Conservation (phyloP, 1,284 basidiomycete genomes). For the Puccinia triticina region DNA sequence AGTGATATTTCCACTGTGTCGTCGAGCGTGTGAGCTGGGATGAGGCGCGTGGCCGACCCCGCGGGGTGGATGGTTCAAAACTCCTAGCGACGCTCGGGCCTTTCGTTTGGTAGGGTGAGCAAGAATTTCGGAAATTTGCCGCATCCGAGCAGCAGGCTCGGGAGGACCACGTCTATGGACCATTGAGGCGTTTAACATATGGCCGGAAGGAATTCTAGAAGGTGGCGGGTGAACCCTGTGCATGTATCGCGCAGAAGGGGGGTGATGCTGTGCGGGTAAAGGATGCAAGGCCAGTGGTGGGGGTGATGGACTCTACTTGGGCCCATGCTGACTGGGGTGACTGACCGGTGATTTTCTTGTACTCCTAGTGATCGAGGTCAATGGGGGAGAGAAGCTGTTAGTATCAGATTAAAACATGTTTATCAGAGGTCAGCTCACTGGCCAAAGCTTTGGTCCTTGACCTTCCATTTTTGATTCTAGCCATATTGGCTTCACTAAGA, state of each 20-base stretch:
- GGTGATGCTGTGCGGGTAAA: not conserved
- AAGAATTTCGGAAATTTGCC: conserved; percentile 37
- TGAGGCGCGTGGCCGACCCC: not conserved
- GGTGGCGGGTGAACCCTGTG: not conserved
- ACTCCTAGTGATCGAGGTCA: conserved; percentile 17
- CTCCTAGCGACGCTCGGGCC: not conserved
- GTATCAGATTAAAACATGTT: not conserved
- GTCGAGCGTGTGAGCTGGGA: not conserved
- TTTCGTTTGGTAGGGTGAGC: conserved; percentile 21
- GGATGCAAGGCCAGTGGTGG: conserved; percentile 35
- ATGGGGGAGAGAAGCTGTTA: not conserved
- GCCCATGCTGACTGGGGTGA: conserved; percentile 18
- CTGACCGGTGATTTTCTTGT: conserved; percentile 19
- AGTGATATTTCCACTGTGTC: not conserved
- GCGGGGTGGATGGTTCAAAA: conserved; percentile 4
- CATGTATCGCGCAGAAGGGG: not conserved
- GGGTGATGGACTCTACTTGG: conserved; percentile 20
- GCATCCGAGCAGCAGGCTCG: conserved; percentile 25
- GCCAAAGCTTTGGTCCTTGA: conserved; percentile 34
- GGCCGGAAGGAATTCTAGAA: conserved; percentile 13
- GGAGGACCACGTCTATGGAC: conserved; percentile 17
- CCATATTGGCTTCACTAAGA: conserved; percentile 39
- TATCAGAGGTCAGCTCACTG: not conserved
- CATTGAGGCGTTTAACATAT: not conserved
- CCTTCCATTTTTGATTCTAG: conserved; percentile 38